Evolutionary conservation across 352 stramenopile genomes (phyloP).

Genomic region (Phytophthora capsici): DNA sequence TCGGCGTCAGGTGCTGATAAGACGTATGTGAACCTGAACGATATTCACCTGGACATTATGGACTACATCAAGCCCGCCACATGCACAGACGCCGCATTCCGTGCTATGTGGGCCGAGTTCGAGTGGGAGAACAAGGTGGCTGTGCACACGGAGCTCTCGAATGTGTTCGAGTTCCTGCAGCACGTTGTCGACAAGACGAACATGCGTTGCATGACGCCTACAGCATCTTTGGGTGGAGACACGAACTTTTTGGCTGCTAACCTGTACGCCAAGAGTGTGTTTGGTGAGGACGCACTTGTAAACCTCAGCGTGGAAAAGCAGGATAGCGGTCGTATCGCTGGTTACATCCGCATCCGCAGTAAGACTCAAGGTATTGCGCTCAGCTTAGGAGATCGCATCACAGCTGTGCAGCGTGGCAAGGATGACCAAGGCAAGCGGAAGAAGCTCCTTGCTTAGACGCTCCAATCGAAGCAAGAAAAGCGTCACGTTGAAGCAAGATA

Average conservation of each 20-base stretch:
- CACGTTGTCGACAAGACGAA: slow-evolving; percentile 99
- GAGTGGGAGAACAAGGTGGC: slow-evolving; percentile 99
- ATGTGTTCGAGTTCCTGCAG: slow-evolving; percentile 97
- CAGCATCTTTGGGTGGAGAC: slow-evolving; percentile 85
- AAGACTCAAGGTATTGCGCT: slow-evolving; percentile 99
- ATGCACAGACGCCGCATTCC: slow-evolving; percentile 97
- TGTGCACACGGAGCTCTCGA: slow-evolving; percentile 97
- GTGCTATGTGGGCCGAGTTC: slow-evolving; percentile 99
- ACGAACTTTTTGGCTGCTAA: slow-evolving; percentile 95
- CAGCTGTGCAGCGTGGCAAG: slow-evolving; percentile 93
- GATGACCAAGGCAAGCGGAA: slow-evolving; percentile 88
- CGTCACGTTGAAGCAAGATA: slow-evolving; percentile 8
- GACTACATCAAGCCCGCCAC: slow-evolving; percentile 99
- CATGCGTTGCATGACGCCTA: slow-evolving; percentile 99
- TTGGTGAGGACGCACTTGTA: slow-evolving; percentile 98
- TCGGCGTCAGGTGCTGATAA: slow-evolving; percentile 96
- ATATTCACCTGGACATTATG: slow-evolving; percentile 99
- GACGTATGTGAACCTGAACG: slow-evolving; percentile 99
- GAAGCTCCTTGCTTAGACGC: slow-evolving; percentile 71
- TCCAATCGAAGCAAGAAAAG: slow-evolving; percentile 30
- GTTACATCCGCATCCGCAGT: slow-evolving; percentile 99
- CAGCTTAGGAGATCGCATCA: slow-evolving; percentile 99
- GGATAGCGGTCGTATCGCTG: slow-evolving; percentile 96
- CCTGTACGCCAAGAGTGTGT: slow-evolving; percentile 92
- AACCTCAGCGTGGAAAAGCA: slow-evolving; percentile 99